Percentiles rank a stretch among this genome's conserved stretches.
Evolutionary conservation across 345 rosid species (phyloP).

Genomic region (Isatis tinctoria): DNA sequence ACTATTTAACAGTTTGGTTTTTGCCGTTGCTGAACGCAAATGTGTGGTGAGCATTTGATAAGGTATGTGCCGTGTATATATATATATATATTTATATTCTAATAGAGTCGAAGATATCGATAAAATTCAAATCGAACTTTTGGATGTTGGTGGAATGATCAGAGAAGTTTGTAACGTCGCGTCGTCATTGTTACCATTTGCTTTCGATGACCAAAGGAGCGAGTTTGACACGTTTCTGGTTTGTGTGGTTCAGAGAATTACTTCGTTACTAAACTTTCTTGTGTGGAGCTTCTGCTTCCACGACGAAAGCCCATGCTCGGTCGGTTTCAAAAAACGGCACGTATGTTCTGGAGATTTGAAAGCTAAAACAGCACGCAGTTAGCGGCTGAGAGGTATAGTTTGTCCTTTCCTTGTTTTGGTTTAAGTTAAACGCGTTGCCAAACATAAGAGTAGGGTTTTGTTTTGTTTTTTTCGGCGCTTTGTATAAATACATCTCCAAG

Average conservation of each 20-base stretch:
- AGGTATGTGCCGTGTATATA: neutral
- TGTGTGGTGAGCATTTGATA: conserved; percentile 18
- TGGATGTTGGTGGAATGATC: conserved; percentile 1
- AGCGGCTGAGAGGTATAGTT: no score
- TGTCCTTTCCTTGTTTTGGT: neutral
- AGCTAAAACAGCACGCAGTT: neutral
- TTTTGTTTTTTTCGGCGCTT: neutral
- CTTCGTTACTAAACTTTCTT: neutral
- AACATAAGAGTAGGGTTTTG: conserved; percentile 18
- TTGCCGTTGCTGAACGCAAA: conserved; percentile 3
- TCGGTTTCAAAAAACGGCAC: neutral
- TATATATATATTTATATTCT: neutral
- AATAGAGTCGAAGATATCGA: neutral
- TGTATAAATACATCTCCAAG: conserved; percentile 4
- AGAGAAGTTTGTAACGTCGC: neutral
- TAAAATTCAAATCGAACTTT: neutral
- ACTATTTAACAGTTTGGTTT: conserved; percentile 20
- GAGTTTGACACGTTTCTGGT: conserved; percentile 20
- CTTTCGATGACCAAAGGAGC: neutral
- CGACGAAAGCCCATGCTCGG: conserved; percentile 11
- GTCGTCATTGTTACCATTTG: neutral
- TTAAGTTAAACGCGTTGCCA: neutral
- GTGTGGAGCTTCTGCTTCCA: conserved; percentile 29
- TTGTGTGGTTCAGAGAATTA: conserved; percentile 8
- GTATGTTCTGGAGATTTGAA: neutral